Percentiles rank a stretch among this genome's conserved stretches.
These are phyloP conservation scores for Isabelozyma heimii DNA, from an alignment of 805 yeast genomes.

Conservation along the genomic window DNA sequence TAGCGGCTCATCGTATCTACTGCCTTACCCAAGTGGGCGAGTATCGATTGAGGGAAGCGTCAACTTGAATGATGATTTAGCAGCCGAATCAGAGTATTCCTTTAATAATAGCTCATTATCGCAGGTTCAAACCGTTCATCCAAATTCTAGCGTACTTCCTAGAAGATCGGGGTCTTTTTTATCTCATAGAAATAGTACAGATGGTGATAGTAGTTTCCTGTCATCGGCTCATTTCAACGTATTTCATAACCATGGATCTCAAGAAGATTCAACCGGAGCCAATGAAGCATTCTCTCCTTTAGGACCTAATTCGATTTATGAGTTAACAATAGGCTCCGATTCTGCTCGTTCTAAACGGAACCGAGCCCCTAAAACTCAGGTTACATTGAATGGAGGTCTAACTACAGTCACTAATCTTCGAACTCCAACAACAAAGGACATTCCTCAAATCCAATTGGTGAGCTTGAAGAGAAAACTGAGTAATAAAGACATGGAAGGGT, in stretches of 20 bases:
- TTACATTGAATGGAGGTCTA: conserved; percentile 41
- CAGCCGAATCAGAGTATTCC: conserved; percentile 21
- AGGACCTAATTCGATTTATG: conserved; percentile 76
- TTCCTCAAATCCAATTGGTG: conserved; percentile 70
- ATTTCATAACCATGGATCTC: conserved; percentile 11
- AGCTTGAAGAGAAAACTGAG: conserved; percentile 25
- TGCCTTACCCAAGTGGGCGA: conserved; percentile 4
- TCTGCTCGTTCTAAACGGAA: conserved; percentile 33
- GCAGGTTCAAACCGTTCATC: not conserved
- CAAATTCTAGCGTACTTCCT: not conserved
- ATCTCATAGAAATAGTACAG: conserved; percentile 27
- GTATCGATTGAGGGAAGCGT: conserved; percentile 20
- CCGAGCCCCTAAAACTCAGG: conserved; percentile 30
- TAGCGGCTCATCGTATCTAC: not conserved
- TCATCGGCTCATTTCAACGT: conserved; percentile 23
- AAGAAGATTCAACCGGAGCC: conserved; percentile 7
- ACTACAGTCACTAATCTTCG: conserved; percentile 44
- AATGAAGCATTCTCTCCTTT: conserved; percentile 46
- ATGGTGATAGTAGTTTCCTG: conserved; percentile 28
- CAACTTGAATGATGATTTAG: conserved; percentile 34
- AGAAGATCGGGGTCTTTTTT: conserved; percentile 11
- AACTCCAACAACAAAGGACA: conserved; percentile 77
- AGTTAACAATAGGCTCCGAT: conserved; percentile 64
- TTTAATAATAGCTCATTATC: conserved; percentile 12
- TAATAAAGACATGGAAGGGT: conserved; percentile 14